Evolutionary conservation across 495 filamentous ascomycete species (phyloP).

Genomic region (Chaetomium fimeti): DNA sequence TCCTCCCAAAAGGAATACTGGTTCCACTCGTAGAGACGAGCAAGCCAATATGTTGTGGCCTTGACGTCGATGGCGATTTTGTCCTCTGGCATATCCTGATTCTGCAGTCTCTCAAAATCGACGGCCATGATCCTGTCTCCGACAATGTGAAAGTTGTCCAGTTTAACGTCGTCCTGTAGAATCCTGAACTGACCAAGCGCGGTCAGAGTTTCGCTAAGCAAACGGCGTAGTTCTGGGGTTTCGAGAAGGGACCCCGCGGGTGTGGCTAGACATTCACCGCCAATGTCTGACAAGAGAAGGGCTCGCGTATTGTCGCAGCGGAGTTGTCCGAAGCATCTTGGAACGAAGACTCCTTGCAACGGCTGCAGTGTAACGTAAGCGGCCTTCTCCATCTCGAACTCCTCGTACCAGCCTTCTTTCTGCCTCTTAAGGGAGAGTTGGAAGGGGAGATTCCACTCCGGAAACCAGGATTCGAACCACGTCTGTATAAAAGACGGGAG

Average conservation of each 20-base stretch:
- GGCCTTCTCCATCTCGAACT: conserved; percentile 4
- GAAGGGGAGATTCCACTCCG: not conserved
- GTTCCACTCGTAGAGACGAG: not conserved
- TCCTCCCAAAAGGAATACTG: not conserved
- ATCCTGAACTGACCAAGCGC: not conserved
- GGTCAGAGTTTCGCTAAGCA: not conserved
- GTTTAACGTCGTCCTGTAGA: not conserved
- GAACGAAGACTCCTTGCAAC: not conserved
- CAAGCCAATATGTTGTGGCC: not conserved
- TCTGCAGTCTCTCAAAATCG: not conserved
- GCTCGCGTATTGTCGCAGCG: not conserved
- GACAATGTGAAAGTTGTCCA: not conserved
- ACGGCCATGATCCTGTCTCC: conserved; percentile 5
- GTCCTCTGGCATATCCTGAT: not conserved
- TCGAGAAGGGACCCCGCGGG: not conserved
- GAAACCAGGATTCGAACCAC: not conserved
- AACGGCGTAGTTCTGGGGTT: not conserved
- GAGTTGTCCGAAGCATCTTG: not conserved
- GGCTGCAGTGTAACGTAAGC: not conserved
- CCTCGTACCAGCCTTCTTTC: conserved; percentile 1
- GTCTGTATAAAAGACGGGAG: not conserved
- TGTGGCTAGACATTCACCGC: not conserved
- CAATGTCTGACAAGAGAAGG: not conserved
- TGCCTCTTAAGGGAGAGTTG: not conserved
- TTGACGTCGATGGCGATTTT: not conserved